phyloP scores from a whole-genome alignment of 164 flowering plant genomes.

The Magnolia sinica region DNA sequence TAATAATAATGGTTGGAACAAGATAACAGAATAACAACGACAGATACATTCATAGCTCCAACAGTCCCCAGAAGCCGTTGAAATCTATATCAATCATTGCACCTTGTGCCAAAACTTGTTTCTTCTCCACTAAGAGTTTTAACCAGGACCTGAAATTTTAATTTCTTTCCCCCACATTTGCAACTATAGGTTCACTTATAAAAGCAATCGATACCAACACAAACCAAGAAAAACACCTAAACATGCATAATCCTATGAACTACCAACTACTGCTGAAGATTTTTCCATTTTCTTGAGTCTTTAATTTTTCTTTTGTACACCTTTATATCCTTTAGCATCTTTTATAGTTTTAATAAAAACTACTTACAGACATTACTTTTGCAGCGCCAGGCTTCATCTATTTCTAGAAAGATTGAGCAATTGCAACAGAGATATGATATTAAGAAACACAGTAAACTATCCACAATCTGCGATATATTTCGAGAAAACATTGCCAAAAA shows the following conservation, averaged over 20 bases:
- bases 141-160: too few relatives aligned
- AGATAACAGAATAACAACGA: too few relatives aligned
- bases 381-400: slow-evolving; percentile 45
- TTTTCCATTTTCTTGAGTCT: background rate
- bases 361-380: slow-evolving; percentile 13
- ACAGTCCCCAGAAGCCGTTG: too few relatives aligned
- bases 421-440: slow-evolving; percentile 26
- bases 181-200: too few relatives aligned
- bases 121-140: too few relatives aligned
- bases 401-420: slow-evolving; percentile 42
- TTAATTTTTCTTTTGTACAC: background rate
- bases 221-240: too few relatives aligned
- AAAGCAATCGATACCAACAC: too few relatives aligned
- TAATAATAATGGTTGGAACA: too few relatives aligned
- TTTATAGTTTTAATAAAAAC: background rate
- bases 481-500: slow-evolving; percentile 24
- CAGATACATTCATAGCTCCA: too few relatives aligned
- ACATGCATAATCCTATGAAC: background rate
- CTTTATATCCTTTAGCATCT: background rate
- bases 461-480: slow-evolving; percentile 21
- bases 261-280: background rate
- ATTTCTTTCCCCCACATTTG: too few relatives aligned
- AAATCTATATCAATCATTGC: too few relatives aligned
- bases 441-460: slow-evolving; percentile 21
- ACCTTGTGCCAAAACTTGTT: too few relatives aligned